These are phyloP conservation scores for Volvox carteri DNA, from an alignment of 163 green algal species.

Conservation along the genomic window DNA sequence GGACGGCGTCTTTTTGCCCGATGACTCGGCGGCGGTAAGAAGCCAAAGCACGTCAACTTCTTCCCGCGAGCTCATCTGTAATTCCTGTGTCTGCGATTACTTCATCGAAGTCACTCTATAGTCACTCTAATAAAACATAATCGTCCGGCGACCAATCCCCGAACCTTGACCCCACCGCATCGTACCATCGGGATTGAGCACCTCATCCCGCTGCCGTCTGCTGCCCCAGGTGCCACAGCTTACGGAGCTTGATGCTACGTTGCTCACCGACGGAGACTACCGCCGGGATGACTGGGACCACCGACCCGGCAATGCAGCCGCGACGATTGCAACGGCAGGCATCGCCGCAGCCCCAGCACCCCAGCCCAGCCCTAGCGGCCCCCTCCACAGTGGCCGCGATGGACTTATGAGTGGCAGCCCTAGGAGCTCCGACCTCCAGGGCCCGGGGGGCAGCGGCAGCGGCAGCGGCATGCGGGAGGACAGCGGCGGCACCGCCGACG, in stretches of 20 bases:
- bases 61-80: background rate
- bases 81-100: background rate
- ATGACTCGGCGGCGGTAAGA: slow-evolving; percentile 62
- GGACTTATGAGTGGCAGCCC: background rate
- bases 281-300: slow-evolving; percentile 44
- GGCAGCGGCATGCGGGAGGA: slow-evolving; percentile 53
- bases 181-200: too few species aligned
- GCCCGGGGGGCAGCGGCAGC: slow-evolving; percentile 56
- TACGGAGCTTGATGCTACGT: background rate
- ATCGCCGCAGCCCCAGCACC: background rate
- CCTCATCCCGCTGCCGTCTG: too few species aligned
- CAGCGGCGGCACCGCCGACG: background rate
- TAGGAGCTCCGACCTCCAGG: background rate
- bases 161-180: too few species aligned
- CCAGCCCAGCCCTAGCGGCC: slow-evolving; percentile 47
- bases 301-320: background rate
- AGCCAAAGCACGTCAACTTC: background rate
- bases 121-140: too few species aligned
- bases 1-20: slow-evolving; percentile 77
- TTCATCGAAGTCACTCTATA: too few species aligned
- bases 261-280: slow-evolving; percentile 34
- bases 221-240: background rate
- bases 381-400: background rate
- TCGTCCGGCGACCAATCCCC: too few species aligned
- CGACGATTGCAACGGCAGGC: background rate